Evolutionary conservation across 225 moss, liverwort and hornwort genomes (phyloP).

Genomic region (Sphagnum tenellum): DNA sequence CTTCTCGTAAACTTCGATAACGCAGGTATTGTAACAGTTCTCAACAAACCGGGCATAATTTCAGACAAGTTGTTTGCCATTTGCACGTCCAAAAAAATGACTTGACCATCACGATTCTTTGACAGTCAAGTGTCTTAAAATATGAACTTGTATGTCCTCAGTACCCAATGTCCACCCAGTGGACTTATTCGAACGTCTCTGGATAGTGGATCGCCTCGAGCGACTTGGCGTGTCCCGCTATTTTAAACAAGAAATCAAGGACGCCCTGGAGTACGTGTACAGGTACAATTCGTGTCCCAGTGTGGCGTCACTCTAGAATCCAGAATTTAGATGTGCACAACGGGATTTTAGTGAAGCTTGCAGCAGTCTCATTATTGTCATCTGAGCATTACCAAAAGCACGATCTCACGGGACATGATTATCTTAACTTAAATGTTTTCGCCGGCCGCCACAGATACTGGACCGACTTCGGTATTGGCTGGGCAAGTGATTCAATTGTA

Average conservation of each 20-base stretch:
- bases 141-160: background rate
- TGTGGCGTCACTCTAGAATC: too few species aligned
- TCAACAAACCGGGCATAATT: background rate
- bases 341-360: too few species aligned
- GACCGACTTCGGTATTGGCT: constrained; percentile 42
- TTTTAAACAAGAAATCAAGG: constrained; percentile 65
- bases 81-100: background rate
- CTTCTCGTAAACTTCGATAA: constrained; percentile 48
- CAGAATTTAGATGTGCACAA: too few species aligned
- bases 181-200: constrained; percentile 75
- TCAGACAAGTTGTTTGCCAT: too few species aligned
- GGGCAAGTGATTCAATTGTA: constrained; percentile 43
- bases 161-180: constrained; percentile 74
- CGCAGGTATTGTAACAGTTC: constrained; percentile 17
- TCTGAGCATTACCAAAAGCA: too few species aligned
- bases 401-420: too few species aligned
- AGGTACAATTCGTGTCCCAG: constrained; percentile 12
- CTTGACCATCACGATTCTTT: background rate
- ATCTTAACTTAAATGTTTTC: too few species aligned
- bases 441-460: constrained; percentile 20
- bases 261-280: constrained; percentile 56
- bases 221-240: constrained; percentile 57
- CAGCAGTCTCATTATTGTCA: too few species aligned
- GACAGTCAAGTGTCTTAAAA: too few species aligned
- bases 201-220: constrained; percentile 61